phyloP scores from a whole-genome alignment of 345 rosid genomes.

The Eucalyptus sideroxylon region DNA sequence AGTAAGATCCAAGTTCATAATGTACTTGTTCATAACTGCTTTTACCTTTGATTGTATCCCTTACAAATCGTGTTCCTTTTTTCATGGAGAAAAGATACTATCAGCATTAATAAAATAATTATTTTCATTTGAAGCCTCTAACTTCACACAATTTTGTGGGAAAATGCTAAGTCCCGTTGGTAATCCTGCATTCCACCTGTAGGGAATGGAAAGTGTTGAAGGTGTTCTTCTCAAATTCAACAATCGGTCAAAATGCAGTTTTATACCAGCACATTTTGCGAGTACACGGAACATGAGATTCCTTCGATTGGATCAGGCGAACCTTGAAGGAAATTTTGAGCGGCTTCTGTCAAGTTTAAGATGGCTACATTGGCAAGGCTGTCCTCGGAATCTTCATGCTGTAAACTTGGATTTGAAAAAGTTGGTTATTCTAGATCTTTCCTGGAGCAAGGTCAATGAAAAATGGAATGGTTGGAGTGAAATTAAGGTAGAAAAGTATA shows the following conservation, averaged over 20 bases:
- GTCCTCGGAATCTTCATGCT: not conserved
- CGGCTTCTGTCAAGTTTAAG: not conserved
- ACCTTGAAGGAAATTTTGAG: not conserved
- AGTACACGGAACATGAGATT: not conserved
- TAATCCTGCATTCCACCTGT: not conserved
- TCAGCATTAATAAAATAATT: too few relatives aligned
- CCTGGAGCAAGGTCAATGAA: not conserved
- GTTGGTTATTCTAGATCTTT: not conserved
- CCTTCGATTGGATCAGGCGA: not conserved
- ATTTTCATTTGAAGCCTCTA: too few relatives aligned
- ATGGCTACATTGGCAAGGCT: not conserved
- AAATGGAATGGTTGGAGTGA: not conserved
- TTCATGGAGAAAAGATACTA: too few relatives aligned
- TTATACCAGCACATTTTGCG: not conserved
- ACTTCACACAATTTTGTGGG: not conserved
- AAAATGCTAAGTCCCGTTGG: not conserved
- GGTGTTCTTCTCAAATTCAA: not conserved
- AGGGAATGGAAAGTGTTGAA: rapidly evolving
- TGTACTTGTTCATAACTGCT: not conserved
- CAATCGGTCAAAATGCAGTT: not conserved
- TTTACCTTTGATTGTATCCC: too few relatives aligned
- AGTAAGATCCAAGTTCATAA: not conserved
- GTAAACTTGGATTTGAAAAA: not conserved
- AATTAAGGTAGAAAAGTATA: not conserved
- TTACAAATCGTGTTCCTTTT: too few relatives aligned